Percentiles rank a stretch among this genome's conserved stretches.
phyloP scores from a whole-genome alignment of 2,329 filamentous ascomycete genomes.

The Trichoderma sp. region DNA sequence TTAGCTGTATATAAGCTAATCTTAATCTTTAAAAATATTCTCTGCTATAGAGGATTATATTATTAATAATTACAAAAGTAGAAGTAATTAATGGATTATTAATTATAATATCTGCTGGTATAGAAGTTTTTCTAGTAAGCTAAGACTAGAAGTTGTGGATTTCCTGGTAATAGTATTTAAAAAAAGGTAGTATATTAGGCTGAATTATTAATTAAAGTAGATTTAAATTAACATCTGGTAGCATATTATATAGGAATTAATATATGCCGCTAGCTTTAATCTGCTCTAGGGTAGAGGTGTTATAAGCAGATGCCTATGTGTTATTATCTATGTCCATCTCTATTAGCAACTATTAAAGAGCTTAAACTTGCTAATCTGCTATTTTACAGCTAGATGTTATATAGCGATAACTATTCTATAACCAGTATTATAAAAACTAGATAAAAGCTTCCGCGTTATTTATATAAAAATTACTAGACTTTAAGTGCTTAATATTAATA shows the following conservation, averaged over 20 bases:
- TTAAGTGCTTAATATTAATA: too few relatives aligned
- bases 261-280: not conserved
- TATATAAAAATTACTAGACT: not conserved
- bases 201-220: conserved; percentile 1
- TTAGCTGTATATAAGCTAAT: conserved; percentile 15
- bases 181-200: conserved; percentile 4
- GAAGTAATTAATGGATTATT: conserved; percentile 1
- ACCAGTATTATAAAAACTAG: too few relatives aligned
- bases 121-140: conserved; percentile 5
- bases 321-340: conserved; percentile 9
- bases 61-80: conserved; percentile 5
- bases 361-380: not conserved
- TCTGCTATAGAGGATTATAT: not conserved
- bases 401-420: too few relatives aligned
- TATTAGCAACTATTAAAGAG: not conserved
- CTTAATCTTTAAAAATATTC: not conserved
- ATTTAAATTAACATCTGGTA: conserved; percentile 18
- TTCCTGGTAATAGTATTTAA: conserved; percentile 5
- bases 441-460: not conserved
- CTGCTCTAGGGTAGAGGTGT: not conserved
- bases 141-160: conserved; percentile 16
- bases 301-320: not conserved
- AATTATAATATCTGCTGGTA: not conserved
- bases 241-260: not conserved
- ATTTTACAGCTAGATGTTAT: not conserved